phyloP scores from a whole-genome alignment of 2,329 filamentous ascomycete genomes.

The Celoporthe dispersa region DNA sequence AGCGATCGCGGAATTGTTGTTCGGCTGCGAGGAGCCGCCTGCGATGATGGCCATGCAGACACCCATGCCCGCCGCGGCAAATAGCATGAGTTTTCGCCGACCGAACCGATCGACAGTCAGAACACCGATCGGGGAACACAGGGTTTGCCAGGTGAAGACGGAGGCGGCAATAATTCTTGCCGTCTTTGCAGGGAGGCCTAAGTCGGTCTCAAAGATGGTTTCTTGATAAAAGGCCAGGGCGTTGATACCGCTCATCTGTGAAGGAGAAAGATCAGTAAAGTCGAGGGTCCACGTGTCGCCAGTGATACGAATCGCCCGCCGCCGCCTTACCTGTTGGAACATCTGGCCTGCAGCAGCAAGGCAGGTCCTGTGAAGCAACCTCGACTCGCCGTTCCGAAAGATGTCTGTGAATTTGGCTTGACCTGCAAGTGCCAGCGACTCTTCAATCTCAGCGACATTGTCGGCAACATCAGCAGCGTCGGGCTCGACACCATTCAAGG shows the following conservation, averaged over 20 bases:
- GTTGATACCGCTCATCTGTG: conserved; percentile 24
- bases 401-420: conserved; percentile 28
- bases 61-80: conserved; percentile 23
- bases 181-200: conserved; percentile 21
- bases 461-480: not conserved
- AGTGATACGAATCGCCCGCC: not conserved
- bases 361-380: conserved; percentile 33
- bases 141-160: conserved; percentile 26
- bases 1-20: conserved; percentile 31
- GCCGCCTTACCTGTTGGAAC: conserved; percentile 30
- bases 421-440: conserved; percentile 8
- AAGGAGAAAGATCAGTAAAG: not conserved
- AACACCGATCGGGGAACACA: conserved; percentile 24
- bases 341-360: conserved; percentile 32
- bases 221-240: conserved; percentile 23
- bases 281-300: not conserved
- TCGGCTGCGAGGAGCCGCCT: conserved; percentile 35
- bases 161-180: conserved; percentile 25
- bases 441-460: conserved; percentile 11
- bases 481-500: conserved; percentile 33
- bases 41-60: conserved; percentile 13
- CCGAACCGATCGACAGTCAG: conserved; percentile 22
- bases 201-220: conserved; percentile 22
- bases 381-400: conserved; percentile 31
- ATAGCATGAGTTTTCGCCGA: conserved; percentile 24